Evolutionary conservation across 768 basidiomycete genomes (phyloP), one percentile per base, ranked within the genome.

Genomic region (Rhodotorula graminis): DNA sequence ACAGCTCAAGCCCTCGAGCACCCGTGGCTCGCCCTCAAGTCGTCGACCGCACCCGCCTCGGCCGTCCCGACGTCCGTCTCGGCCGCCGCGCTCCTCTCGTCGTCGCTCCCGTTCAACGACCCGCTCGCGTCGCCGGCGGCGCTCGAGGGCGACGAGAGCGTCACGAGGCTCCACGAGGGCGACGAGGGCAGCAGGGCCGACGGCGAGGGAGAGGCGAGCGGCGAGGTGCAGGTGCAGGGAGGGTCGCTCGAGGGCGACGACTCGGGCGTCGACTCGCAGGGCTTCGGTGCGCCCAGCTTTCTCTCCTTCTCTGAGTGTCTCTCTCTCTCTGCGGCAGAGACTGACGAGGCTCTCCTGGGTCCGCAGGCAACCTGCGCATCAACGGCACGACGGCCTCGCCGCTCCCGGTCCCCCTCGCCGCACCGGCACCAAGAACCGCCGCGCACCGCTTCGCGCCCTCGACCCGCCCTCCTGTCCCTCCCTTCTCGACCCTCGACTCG

Each of bases 1-100:
- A 37, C 56, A 70, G 82, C 84, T 6, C 83, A 85, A 0, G 89
- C 93, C 0, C 84, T 90, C 18, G 40, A 80, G 0, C 93, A 97
- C 76, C 86, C 87, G 1, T 98, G 95, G 95, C 84, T 97, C 12
- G 8, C 1, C 2, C 33, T 37, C 42, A 61, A 61, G 29, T 3
- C 40, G 9, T n/a, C 53, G 2, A 27, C 52, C 21, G 47, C 55
- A 44, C 29, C 8, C 60, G 37, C 6, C 18, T 31, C 66, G 6
- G 10, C 50, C 58, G 14, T 8, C 53, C 44, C 33, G 53, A 42
- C 62, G 8, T 7, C 29, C 46, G 40, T 29, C 65, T 56, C 55
- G 55, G 44, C 55, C 27, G 33, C 31, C 4, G 19, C 44, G 23
- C 29, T 59, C 31, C 29, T 59, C 57, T 56, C 52, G 27, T 59